Evolutionary conservation across 2,329 filamentous ascomycete species (phyloP).

Genomic region (Colletotrichum brevisporum): DNA sequence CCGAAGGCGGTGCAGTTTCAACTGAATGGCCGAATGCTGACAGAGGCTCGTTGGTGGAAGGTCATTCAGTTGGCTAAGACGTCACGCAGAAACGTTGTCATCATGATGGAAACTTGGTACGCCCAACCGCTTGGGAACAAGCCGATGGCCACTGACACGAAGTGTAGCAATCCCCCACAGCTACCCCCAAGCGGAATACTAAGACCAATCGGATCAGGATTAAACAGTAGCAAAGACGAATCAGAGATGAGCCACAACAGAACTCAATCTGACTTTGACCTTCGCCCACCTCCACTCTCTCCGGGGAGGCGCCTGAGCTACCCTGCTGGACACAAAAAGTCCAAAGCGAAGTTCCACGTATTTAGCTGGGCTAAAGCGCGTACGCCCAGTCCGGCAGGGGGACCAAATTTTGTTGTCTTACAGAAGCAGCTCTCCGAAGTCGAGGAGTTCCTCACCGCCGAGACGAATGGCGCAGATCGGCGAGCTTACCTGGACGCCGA

Average conservation of each 20-base stretch:
- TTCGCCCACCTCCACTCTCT: constrained; percentile 7
- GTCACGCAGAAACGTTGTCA: constrained; percentile 44
- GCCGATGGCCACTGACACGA: background rate
- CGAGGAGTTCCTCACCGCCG: constrained; percentile 31
- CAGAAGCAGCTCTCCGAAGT: constrained; percentile 34
- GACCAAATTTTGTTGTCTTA: constrained; percentile 34
- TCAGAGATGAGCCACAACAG: too few species aligned
- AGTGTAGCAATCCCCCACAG: constrained; percentile 26
- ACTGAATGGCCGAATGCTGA: constrained; percentile 48
- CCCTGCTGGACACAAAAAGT: constrained; percentile 18
- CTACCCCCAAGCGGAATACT: constrained; percentile 34
- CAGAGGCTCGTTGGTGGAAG: constrained; percentile 48
- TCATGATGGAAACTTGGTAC: constrained; percentile 38
- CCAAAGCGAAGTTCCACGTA: constrained; percentile 36
- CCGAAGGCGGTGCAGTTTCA: constrained; percentile 55
- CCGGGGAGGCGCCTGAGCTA: constrained; percentile 25
- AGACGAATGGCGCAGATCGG: constrained; percentile 30
- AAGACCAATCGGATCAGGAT: constrained; percentile 7
- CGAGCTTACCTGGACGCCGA: constrained; percentile 32
- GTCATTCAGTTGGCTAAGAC: constrained; percentile 46
- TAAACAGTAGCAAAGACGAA: background rate
- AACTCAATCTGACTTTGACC: background rate
- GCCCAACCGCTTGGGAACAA: background rate
- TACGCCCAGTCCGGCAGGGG: constrained; percentile 13
- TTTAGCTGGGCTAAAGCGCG: constrained; percentile 35